phyloP scores from a whole-genome alignment of 2,329 filamentous ascomycete genomes.

The Talaromyces sp. region DNA sequence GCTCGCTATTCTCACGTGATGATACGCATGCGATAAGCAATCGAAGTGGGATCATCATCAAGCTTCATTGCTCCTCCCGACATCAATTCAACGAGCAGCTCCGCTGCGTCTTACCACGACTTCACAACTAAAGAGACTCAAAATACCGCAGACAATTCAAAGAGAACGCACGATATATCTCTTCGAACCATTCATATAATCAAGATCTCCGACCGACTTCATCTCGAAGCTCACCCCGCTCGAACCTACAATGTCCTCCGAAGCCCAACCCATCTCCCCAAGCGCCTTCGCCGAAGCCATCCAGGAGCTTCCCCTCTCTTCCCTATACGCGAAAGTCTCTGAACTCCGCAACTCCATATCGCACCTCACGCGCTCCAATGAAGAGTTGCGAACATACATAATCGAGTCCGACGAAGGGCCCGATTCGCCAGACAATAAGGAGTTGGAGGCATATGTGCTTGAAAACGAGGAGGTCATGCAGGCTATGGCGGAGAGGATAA shows the following conservation, averaged over 20 bases:
- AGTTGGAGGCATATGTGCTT: slow-evolving; percentile 41
- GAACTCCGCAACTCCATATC: slow-evolving; percentile 60
- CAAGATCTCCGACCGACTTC: not conserved
- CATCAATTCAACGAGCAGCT: not conserved
- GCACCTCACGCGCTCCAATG: slow-evolving; percentile 58
- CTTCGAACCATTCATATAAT: not conserved
- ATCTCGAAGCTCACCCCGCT: not conserved
- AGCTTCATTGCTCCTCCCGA: not conserved
- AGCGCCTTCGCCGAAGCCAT: slow-evolving; percentile 55
- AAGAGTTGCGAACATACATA: slow-evolving; percentile 53
- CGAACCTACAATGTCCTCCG: slow-evolving; percentile 47
- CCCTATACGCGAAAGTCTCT: slow-evolving; percentile 58
- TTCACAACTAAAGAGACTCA: too few species aligned
- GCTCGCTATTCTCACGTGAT: slow-evolving; percentile 8
- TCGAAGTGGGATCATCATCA: not conserved
- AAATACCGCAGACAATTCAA: not conserved
- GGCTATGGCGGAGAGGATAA: slow-evolving; percentile 55
- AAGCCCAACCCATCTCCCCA: slow-evolving; percentile 49
- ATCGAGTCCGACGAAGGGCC: slow-evolving; percentile 34
- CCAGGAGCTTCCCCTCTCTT: slow-evolving; percentile 54
- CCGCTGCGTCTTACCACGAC: not conserved
- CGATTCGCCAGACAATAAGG: slow-evolving; percentile 46
- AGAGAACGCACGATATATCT: not conserved
- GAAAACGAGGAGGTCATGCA: slow-evolving; percentile 59
- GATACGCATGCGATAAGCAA: slow-evolving; percentile 14